phyloP scores from a whole-genome alignment of 129 eudicot species.

The Flaveria robusta region DNA sequence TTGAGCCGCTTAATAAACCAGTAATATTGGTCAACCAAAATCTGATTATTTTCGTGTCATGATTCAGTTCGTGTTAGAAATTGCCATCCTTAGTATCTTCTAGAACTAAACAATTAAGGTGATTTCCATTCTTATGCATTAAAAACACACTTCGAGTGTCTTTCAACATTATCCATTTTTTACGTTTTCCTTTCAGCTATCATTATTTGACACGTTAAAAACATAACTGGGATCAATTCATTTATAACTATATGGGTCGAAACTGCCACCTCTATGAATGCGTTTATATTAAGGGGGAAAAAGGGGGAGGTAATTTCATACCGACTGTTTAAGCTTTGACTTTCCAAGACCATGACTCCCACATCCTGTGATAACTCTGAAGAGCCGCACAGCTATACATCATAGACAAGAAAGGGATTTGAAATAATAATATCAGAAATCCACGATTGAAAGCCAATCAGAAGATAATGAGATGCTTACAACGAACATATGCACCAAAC shows the following conservation, averaged over 20 bases:
- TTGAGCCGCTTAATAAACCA: too few species aligned
- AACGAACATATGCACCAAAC: constrained; percentile 92
- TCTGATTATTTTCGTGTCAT: too few species aligned
- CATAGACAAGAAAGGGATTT: constrained; percentile 9
- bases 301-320: constrained; percentile 30
- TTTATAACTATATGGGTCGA: neutral
- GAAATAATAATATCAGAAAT: neutral
- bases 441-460: neutral
- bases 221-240: neutral
- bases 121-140: neutral
- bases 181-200: too few species aligned
- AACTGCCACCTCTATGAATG: neutral
- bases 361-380: constrained; percentile 95
- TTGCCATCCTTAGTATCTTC: neutral
- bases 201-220: neutral
- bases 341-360: constrained; percentile 87
- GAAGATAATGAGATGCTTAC: constrained; percentile 48
- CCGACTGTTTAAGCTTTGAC: constrained; percentile 90
- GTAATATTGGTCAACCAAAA: too few species aligned
- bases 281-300: neutral
- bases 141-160: neutral
- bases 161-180: neutral
- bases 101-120: neutral
- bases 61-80: too few species aligned
- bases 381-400: constrained; percentile 70